Evolutionary conservation across 306 rosid species (phyloP).

Genomic region (Trichosanthes cucumerina): DNA sequence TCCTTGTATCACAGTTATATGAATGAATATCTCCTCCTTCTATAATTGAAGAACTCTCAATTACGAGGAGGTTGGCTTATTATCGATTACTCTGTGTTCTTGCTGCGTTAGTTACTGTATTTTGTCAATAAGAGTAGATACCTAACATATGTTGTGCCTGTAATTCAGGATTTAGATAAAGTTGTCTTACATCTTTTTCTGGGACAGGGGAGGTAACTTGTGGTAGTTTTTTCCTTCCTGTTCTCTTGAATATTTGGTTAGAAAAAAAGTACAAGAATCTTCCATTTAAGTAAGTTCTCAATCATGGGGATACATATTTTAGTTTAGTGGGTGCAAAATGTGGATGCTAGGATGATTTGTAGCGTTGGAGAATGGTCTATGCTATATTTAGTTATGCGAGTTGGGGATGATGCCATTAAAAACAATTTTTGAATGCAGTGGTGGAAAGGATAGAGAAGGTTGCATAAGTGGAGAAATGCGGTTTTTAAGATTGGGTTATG

Average conservation of each 20-base stretch:
- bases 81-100: too few relatives aligned
- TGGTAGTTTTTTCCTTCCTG: not conserved
- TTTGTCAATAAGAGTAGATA: too few relatives aligned
- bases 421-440: not conserved
- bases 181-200: not conserved
- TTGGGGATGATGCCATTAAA: not conserved
- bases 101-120: too few relatives aligned
- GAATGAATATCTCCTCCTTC: too few relatives aligned
- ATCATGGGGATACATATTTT: not conserved
- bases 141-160: not conserved
- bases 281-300: not conserved
- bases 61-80: too few relatives aligned
- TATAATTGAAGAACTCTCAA: too few relatives aligned
- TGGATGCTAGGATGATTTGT: conserved; percentile 4
- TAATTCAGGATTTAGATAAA: not conserved
- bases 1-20: too few relatives aligned
- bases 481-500: not conserved
- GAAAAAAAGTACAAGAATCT: not conserved
- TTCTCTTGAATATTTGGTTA: not conserved
- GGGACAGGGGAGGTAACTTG: not conserved
- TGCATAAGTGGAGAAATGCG: not conserved
- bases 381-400: not conserved
- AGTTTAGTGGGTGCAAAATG: not conserved
- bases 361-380: not conserved
- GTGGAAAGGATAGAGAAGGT: not conserved